phyloP scores from a whole-genome alignment of 129 eudicot genomes.

The Artemisia tridentata region DNA sequence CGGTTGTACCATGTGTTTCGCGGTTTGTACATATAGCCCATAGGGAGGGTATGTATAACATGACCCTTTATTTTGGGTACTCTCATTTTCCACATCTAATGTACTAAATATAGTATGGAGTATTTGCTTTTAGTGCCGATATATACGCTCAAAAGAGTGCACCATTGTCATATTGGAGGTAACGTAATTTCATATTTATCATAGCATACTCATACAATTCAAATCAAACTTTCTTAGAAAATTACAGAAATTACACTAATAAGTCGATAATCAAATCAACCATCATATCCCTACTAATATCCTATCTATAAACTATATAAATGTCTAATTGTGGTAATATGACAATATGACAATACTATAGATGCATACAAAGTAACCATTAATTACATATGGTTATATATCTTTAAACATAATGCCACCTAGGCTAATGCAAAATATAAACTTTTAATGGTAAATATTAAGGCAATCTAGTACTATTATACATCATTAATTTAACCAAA shows the following conservation, averaged over 20 bases:
- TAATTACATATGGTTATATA: no score
- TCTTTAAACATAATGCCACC: neutral
- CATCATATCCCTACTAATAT: neutral
- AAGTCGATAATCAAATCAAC: neutral
- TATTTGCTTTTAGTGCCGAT: neutral
- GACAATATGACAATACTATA: neutral
- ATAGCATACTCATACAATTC: neutral
- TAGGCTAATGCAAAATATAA: no score
- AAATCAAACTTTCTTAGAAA: neutral
- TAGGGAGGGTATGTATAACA: no score
- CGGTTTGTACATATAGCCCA: no score
- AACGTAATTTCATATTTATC: neutral
- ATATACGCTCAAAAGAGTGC: slow-evolving; percentile 4
- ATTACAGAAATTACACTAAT: no score
- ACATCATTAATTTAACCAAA: neutral
- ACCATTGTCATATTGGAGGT: neutral
- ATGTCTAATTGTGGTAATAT: neutral
- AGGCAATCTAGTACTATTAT: neutral
- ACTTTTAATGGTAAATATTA: no score
- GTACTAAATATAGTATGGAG: neutral
- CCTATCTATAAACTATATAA: neutral
- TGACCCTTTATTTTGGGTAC: neutral
- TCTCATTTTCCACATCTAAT: slow-evolving; percentile 1
- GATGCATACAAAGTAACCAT: no score
- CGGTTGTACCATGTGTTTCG: no score